Conservation (phyloP, 768 basidiomycete genomes). For the Mycena indigotica region DNA sequence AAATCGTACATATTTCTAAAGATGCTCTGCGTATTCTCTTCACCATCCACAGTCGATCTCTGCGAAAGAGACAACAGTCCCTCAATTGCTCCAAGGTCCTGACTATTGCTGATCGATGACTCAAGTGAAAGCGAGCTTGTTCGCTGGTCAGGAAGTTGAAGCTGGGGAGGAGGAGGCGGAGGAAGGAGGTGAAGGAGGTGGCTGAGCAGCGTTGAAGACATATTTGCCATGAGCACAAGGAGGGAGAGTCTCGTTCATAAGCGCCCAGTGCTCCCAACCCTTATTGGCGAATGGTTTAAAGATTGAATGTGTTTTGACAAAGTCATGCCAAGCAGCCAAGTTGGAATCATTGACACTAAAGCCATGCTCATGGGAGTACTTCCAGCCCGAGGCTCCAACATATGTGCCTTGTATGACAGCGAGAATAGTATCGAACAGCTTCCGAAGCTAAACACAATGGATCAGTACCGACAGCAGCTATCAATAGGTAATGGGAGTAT, state of each 20-base stretch:
- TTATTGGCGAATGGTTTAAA: constrained; percentile 11
- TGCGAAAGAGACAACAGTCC: neutral
- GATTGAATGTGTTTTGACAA: constrained; percentile 3
- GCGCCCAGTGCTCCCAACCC: constrained; percentile 7
- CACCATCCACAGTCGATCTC: neutral
- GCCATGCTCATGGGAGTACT: neutral
- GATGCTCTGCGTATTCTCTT: neutral
- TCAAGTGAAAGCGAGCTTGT: neutral
- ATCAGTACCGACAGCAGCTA: neutral
- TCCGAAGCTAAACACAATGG: neutral
- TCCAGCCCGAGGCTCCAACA: neutral
- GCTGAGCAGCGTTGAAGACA: constrained; percentile 1
- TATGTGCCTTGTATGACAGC: neutral
- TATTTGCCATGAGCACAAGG: neutral
- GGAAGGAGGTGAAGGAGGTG: neutral
- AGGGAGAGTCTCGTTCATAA: constrained; percentile 4
- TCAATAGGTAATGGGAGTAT: neutral
- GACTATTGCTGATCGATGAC: neutral
- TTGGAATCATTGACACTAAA: constrained; percentile 10
- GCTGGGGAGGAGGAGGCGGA: neutral
- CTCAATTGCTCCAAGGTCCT: neutral
- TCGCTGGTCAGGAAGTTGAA: neutral
- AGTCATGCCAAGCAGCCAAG: constrained; percentile 3
- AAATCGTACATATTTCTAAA: neutral
- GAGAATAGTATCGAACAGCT: neutral